Percentiles rank a stretch among this genome's conserved stretches.
phyloP scores from a whole-genome alignment of 2,329 filamentous ascomycete genomes.

The Grosmannia penicillata region DNA sequence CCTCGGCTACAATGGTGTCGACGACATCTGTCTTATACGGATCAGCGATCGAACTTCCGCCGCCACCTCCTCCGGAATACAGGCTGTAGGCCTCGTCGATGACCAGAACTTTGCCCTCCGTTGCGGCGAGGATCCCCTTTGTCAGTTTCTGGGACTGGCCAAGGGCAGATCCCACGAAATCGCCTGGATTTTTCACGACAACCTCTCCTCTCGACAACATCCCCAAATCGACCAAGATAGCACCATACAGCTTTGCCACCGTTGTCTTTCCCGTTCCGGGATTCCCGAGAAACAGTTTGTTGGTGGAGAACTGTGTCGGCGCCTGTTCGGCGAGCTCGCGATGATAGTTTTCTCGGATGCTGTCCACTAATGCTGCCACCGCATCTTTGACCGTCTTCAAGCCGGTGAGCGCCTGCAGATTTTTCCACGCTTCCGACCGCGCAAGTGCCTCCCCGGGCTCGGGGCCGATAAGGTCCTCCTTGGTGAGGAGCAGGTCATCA shows the following conservation, averaged over 20 bases:
- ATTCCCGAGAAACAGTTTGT: constrained; percentile 54
- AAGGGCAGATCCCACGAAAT: constrained; percentile 51
- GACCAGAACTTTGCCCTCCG: constrained; percentile 58
- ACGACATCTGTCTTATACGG: constrained; percentile 49
- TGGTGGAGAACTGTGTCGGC: constrained; percentile 45
- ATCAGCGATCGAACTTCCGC: constrained; percentile 13
- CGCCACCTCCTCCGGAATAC: constrained; percentile 21
- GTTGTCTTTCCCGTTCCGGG: constrained; percentile 68
- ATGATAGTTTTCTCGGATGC: constrained; percentile 47
- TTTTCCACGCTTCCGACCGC: constrained; percentile 38
- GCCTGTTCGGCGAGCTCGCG: constrained; percentile 49
- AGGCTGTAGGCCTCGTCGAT: constrained; percentile 71
- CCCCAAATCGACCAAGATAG: constrained; percentile 52
- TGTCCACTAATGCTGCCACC: constrained; percentile 42
- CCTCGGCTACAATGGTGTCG: constrained; percentile 60
- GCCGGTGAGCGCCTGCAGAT: constrained; percentile 44
- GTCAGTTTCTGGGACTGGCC: constrained; percentile 58
- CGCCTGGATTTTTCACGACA: constrained; percentile 55
- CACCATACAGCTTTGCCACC: constrained; percentile 57
- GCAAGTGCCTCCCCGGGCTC: constrained; percentile 40
- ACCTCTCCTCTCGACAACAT: constrained; percentile 57
- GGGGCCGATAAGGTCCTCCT: constrained; percentile 58
- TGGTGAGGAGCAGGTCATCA: constrained; percentile 45
- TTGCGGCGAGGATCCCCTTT: constrained; percentile 52
- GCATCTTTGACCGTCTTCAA: constrained; percentile 47